Conservation (phyloP, 176 grass and related monocot species). For the Juncus inflexus region DNA sequence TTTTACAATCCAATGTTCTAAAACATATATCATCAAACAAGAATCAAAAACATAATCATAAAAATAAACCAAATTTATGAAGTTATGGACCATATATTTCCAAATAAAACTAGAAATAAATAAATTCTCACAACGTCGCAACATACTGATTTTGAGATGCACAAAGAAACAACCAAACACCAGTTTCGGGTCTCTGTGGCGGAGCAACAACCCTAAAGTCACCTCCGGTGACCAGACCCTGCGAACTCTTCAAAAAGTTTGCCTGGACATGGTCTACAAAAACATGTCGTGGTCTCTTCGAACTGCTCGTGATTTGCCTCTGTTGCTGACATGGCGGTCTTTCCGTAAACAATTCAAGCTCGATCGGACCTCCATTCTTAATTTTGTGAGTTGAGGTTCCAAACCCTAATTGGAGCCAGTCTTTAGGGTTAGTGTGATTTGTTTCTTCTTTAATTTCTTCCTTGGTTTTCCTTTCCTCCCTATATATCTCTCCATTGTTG, state of each 20-base stretch:
- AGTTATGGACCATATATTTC: neutral
- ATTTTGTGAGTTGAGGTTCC: conserved; percentile 16
- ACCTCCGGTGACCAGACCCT: conserved; percentile 13
- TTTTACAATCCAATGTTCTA: neutral
- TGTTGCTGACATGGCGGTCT: neutral
- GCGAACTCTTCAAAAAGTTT: conserved; percentile 14
- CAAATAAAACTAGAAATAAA: conserved; percentile 4
- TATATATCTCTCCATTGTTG: conserved; percentile 16
- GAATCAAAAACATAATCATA: neutral
- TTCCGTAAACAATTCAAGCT: conserved; percentile 38
- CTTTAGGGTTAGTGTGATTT: conserved; percentile 28
- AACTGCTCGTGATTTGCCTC: conserved; percentile 7
- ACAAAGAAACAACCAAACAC: conserved; percentile 66
- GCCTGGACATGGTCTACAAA: conserved; percentile 1
- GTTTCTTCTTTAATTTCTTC: conserved; percentile 18
- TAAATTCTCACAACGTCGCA: neutral
- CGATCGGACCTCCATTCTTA: conserved; percentile 4
- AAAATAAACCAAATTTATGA: no score
- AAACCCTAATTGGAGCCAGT: conserved; percentile 73
- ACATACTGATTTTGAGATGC: conserved; percentile 78
- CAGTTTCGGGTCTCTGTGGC: conserved; percentile 45
- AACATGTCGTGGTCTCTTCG: conserved; percentile 12
- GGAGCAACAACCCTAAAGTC: conserved; percentile 52
- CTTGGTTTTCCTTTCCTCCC: neutral
- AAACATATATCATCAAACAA: neutral